These are phyloP conservation scores for Aspergillus uvarum DNA, from an alignment of 2,329 filamentous ascomycete species.

Conservation along the genomic window DNA sequence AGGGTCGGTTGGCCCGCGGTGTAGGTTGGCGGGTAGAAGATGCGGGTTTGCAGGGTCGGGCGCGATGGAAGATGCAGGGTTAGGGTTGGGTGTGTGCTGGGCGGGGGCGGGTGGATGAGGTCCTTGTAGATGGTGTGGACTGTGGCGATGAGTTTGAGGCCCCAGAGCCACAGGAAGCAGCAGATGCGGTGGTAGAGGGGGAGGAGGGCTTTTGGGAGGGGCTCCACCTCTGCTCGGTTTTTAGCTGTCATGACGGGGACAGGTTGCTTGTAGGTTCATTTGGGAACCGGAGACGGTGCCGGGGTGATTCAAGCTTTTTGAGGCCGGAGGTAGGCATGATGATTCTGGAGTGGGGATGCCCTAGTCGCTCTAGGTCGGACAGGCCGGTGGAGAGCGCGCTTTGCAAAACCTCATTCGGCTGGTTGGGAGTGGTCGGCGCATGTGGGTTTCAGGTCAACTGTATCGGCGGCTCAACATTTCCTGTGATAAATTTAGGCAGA, in stretches of 20 bases:
- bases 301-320: too few relatives aligned
- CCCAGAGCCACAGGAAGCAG: conserved; percentile 25
- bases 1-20: conserved; percentile 20
- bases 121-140: conserved; percentile 16
- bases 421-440: too few relatives aligned
- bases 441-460: too few relatives aligned
- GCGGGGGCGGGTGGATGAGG: conserved; percentile 8
- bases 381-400: too few relatives aligned
- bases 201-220: conserved; percentile 18
- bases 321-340: too few relatives aligned
- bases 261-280: too few relatives aligned
- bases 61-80: conserved; percentile 4
- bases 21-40: conserved; percentile 16
- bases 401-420: too few relatives aligned
- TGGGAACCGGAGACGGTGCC: too few relatives aligned
- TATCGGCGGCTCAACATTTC: too few relatives aligned
- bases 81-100: conserved; percentile 1
- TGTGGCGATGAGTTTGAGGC: conserved; percentile 15
- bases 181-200: conserved; percentile 16
- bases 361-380: too few relatives aligned
- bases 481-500: too few relatives aligned
- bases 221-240: neutral
- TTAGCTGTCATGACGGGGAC: neutral
- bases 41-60: conserved; percentile 5
- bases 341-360: too few relatives aligned